Evolutionary conservation across 495 filamentous ascomycete species (phyloP), one percentile per base, ranked within the genome.

Genomic region (Hypoxylon rickii): DNA sequence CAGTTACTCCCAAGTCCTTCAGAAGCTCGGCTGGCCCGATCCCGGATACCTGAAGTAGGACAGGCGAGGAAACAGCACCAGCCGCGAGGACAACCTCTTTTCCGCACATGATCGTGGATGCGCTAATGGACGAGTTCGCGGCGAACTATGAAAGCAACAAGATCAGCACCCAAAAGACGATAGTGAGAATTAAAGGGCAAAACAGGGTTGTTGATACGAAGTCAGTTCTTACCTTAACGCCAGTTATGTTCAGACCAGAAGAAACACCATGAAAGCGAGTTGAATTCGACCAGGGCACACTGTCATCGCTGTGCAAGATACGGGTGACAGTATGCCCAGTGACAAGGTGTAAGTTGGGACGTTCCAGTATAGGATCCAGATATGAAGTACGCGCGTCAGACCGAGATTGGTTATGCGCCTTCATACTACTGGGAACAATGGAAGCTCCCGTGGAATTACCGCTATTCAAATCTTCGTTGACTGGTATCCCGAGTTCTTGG

Each of bases 11-110:
- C 42, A 67, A 46, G 26, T 24, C 52, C 7, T 45, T 41, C 22
- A 77, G 61, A 39, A 73, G 44, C 7, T 51, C 36, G 16, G 45
- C 52, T 6, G 70, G 69, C 0, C 83, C 82, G 44, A 85, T 74
- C 0, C 83, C 83, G 21, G 80, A 84, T 1, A 84, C 68, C 57
- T 84, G 77, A 3, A 85, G 72, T n/a, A 84, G 57, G 44, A 84
- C 75, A 0, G 80, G 79, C 0, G 78, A 73, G 29, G 76, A 67
- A 39, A 83, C 56, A n/a, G 73, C 66, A 8, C 82, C 82, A n/a
- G 76, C 78, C 3, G 76, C 70, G 37, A 85, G 61, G 47, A 85
- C 79, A 1, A 85, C 71, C 50, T 85, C 80, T 26, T 69, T 65
- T 18, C 24, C 55, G 10, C 69, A 70, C 19, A 57, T 58, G 17